A percentile compares a stretch with the other conserved stretches of the same genome.
phyloP scores from a whole-genome alignment of 192 early-diverging fungal species.

The Coemansia sp. region DNA sequence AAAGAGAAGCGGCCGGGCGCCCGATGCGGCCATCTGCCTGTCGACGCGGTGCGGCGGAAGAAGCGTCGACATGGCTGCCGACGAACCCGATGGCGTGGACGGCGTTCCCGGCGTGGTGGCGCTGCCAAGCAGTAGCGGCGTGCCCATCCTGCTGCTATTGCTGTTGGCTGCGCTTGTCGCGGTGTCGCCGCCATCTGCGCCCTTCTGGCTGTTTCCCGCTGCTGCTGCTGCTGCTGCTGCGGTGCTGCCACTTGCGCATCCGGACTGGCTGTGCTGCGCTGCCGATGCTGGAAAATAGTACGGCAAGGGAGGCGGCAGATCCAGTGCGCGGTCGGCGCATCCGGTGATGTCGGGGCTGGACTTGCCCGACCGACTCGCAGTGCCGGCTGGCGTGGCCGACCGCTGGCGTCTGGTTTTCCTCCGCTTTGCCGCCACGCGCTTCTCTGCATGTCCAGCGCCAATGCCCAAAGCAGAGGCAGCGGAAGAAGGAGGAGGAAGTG shows the following conservation, averaged over 20 bases:
- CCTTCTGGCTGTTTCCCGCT: background rate
- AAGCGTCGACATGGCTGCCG: conserved; percentile 7
- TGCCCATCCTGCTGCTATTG: conserved; percentile 15
- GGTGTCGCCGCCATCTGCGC: background rate
- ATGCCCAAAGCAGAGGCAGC: background rate
- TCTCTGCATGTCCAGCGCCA: background rate
- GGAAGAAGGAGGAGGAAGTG: too few relatives aligned
- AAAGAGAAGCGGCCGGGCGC: conserved; percentile 46
- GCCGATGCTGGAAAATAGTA: background rate
- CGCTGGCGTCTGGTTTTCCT: conserved; percentile 1
- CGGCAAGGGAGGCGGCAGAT: background rate
- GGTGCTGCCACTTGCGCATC: background rate
- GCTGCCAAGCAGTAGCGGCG: conserved; percentile 13
- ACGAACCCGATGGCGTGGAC: background rate
- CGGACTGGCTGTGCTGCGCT: background rate
- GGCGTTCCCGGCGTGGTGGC: background rate
- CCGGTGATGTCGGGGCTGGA: background rate
- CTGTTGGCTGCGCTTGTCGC: background rate
- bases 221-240: too few relatives aligned
- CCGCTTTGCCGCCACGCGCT: background rate
- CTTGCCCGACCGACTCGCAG: background rate
- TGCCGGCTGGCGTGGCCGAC: background rate
- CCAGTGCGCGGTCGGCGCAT: background rate
- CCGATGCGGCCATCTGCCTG: conserved; percentile 43
- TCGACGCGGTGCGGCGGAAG: conserved; percentile 50